Percentiles rank a stretch among this genome's conserved stretches.
Conservation (phyloP, 257 asterid genomes). For the Linaria vulgaris region DNA sequence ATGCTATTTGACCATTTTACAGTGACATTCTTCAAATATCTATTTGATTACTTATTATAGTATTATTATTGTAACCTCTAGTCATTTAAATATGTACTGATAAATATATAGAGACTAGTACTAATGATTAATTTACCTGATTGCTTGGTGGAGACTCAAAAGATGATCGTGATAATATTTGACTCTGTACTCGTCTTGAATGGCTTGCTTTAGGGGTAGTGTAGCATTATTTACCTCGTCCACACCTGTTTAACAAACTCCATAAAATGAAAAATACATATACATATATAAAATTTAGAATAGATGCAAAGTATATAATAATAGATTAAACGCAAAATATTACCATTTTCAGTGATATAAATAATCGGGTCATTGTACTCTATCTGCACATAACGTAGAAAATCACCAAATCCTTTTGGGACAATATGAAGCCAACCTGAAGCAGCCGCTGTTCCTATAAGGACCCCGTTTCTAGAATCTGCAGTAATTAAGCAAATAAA, state of each 20-base stretch:
- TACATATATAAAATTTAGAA: not conserved
- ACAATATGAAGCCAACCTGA: slow-evolving; percentile 36
- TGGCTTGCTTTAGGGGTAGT: slow-evolving; percentile 19
- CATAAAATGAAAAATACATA: not conserved
- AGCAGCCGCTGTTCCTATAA: slow-evolving; percentile 19
- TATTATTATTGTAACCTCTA: too few relatives aligned
- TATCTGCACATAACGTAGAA: slow-evolving; percentile 24
- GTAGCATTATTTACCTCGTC: slow-evolving; percentile 29
- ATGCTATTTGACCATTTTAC: too few relatives aligned
- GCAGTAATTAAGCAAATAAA: too few relatives aligned
- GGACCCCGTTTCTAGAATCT: slow-evolving; percentile 16
- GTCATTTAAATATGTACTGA: too few relatives aligned
- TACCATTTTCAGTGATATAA: slow-evolving; percentile 45
- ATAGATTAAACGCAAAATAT: too few relatives aligned
- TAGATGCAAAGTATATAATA: too few relatives aligned
- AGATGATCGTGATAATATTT: slow-evolving; percentile 29
- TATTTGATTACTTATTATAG: too few relatives aligned
- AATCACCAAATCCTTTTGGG: slow-evolving; percentile 39
- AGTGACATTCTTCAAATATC: too few relatives aligned
- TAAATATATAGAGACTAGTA: not conserved
- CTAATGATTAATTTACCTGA: slow-evolving; percentile 16
- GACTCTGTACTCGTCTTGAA: slow-evolving; percentile 18
- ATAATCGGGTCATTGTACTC: slow-evolving; percentile 30
- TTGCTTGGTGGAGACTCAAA: slow-evolving; percentile 17
- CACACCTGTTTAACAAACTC: slow-evolving; percentile 20